Base-by-base conservation (phyloP, 1,139 yeast genomes). In the Lodderomyces margitis region DNA sequence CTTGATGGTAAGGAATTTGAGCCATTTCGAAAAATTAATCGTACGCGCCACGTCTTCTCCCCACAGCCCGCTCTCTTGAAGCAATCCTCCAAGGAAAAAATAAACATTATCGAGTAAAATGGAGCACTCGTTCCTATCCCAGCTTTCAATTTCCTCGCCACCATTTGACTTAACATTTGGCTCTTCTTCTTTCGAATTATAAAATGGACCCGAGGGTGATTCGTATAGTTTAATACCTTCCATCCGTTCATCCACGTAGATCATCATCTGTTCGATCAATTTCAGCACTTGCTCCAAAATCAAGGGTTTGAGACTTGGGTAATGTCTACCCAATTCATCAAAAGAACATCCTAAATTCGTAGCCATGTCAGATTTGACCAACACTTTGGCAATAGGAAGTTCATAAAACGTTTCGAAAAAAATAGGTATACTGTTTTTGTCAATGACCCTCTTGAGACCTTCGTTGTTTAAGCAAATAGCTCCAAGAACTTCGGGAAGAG, bases 271-370 rank as follows among this genome's bases (percentile, higher is more conserved):
- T 20, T 70, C 61, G 1, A 86, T 66, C 21, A 85, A 52, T 2
- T 58, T 55, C 9, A 73, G 64, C 25, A 83, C 67, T 42, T 80
- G 78, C 5, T 68, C 61, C 40, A 80, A 63, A 28, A 91, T 79
- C 0, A 65, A 56, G 0, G 85, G 82, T 42, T 86, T 81, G 45
- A 89, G 68, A 1, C 75, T 76, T 1, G 95, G 83, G 54, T 87
- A 87, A 57, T 91, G 97, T 53, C 96, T 75, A 6, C 88, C 83
- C 39, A 91, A 66, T 51, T 87, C 95, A 56, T 91, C 96, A 53
- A 89, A 73, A 0, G 86, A 75, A 28, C 78, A 68, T 0, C 96
- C 96, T 21, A 87, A 58, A 42, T 65, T 72, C 16, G 70, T 70
- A 11, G 76, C 70, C 53, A 68, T 71, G 47, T 81, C 87, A 1